phyloP scores from a whole-genome alignment of 495 filamentous ascomycete genomes.

The Hypoxylon cercidicola region DNA sequence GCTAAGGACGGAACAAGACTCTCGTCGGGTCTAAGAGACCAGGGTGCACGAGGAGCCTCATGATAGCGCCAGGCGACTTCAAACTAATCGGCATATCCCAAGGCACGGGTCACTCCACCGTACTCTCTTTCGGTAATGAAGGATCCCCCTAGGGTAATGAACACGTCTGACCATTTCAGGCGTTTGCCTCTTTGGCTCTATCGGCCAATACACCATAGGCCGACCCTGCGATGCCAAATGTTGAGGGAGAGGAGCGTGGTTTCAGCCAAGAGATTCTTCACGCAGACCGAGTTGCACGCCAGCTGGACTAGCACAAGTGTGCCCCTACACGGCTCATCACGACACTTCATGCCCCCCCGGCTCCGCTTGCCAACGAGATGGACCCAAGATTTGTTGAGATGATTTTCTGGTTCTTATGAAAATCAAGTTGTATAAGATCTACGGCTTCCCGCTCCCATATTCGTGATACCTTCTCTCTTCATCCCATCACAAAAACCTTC shows the following conservation, averaged over 20 bases:
- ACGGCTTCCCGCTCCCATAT: slow-evolving; percentile 24
- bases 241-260: slow-evolving; percentile 27
- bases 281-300: slow-evolving; percentile 40
- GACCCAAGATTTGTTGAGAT: slow-evolving; percentile 17
- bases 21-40: not conserved
- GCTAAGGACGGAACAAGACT: not conserved
- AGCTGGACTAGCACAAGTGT: slow-evolving; percentile 30
- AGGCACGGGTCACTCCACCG: slow-evolving; percentile 15
- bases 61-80: slow-evolving; percentile 24
- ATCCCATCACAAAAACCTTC: slow-evolving; percentile 46
- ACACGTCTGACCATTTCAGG: slow-evolving; percentile 9
- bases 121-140: slow-evolving; percentile 23
- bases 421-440: slow-evolving; percentile 45
- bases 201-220: slow-evolving; percentile 12
- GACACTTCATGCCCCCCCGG: slow-evolving; percentile 24
- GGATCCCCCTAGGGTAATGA: slow-evolving; percentile 18
- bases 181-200: slow-evolving; percentile 15
- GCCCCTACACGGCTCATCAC: slow-evolving; percentile 11
- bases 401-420: slow-evolving; percentile 38
- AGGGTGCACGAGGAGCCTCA: slow-evolving; percentile 26
- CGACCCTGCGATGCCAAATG: slow-evolving; percentile 13
- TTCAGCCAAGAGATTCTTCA: slow-evolving; percentile 43
- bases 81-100: not conserved
- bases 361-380: slow-evolving; percentile 16
- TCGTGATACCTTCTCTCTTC: slow-evolving; percentile 33